These are phyloP conservation scores for Penstemon eatonii DNA, from an alignment of 257 asterid genomes.

Conservation along the genomic window DNA sequence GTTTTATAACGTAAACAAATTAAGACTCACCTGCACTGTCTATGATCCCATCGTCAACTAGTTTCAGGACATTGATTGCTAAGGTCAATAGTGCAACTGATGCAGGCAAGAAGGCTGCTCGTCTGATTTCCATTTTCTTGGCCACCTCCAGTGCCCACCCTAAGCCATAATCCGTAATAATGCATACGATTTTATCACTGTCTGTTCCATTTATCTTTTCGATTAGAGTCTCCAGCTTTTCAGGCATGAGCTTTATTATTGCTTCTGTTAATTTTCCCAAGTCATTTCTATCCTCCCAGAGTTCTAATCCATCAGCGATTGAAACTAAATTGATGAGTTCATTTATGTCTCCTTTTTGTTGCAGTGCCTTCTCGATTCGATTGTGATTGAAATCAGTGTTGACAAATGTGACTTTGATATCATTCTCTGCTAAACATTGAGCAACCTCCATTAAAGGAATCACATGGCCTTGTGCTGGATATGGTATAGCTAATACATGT, in stretches of 20 bases:
- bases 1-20: constrained; percentile 28
- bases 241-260: constrained; percentile 33
- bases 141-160: constrained; percentile 24
- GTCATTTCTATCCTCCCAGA: constrained; percentile 39
- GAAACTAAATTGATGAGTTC: constrained; percentile 31
- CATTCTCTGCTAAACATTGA: constrained; percentile 31
- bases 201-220: constrained; percentile 28
- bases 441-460: constrained; percentile 46
- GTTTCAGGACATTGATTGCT: background rate
- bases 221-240: constrained; percentile 31
- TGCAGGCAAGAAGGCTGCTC: constrained; percentile 16
- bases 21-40: constrained; percentile 19
- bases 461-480: constrained; percentile 56
- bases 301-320: constrained; percentile 43
- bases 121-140: constrained; percentile 13
- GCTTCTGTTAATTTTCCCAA: constrained; percentile 27
- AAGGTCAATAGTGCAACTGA: background rate
- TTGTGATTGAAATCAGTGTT: constrained; percentile 37
- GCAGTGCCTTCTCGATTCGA: constrained; percentile 32
- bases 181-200: background rate
- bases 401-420: constrained; percentile 40
- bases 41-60: constrained; percentile 17
- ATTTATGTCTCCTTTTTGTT: background rate
- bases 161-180: constrained; percentile 14
- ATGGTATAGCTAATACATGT: constrained; percentile 42